phyloP scores from a whole-genome alignment of 768 basidiomycete genomes.

The Lactifluus rugatus region DNA sequence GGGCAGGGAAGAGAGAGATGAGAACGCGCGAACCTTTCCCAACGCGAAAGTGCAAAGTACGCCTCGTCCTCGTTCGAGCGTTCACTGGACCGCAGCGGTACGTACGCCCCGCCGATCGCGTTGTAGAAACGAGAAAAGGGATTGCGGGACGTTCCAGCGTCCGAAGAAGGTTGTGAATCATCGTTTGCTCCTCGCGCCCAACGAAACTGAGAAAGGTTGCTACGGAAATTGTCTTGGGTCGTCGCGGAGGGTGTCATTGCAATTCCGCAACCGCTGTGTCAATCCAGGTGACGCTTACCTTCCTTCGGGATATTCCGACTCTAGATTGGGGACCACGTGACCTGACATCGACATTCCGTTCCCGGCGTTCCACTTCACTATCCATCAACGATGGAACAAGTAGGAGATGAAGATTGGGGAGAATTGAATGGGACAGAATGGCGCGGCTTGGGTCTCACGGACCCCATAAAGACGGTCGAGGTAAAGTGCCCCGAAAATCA shows the following conservation, averaged over 20 bases:
- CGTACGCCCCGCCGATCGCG: slow-evolving; percentile 75
- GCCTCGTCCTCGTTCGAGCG: slow-evolving; percentile 92
- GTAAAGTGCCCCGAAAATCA: slow-evolving; percentile 35
- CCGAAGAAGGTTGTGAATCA: slow-evolving; percentile 46
- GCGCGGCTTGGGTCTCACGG: slow-evolving; percentile 73
- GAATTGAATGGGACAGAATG: slow-evolving; percentile 46
- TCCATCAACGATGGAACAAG: slow-evolving; percentile 1
- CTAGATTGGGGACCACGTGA: too few relatives aligned
- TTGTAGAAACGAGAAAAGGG: slow-evolving; percentile 85
- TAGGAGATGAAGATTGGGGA: slow-evolving; percentile 49
- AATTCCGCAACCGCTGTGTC: background rate
- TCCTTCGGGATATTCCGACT: too few relatives aligned
- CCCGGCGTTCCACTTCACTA: too few relatives aligned
- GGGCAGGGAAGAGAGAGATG: slow-evolving; percentile 3
- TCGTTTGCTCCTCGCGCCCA: slow-evolving; percentile 70
- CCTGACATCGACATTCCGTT: too few relatives aligned
- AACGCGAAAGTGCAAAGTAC: slow-evolving; percentile 83
- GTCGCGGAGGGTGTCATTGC: slow-evolving; percentile 8
- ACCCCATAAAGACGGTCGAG: slow-evolving; percentile 86
- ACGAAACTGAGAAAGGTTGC: slow-evolving; percentile 74
- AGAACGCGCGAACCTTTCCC: slow-evolving; percentile 65
- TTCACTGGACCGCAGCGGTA: slow-evolving; percentile 76
- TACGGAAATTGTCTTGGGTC: slow-evolving; percentile 58
- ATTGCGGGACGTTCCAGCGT: slow-evolving; percentile 30
- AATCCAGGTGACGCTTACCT: background rate